These are phyloP conservation scores for Debaryomyces udenii DNA, from an alignment of 1,139 yeast species.

Conservation along the genomic window DNA sequence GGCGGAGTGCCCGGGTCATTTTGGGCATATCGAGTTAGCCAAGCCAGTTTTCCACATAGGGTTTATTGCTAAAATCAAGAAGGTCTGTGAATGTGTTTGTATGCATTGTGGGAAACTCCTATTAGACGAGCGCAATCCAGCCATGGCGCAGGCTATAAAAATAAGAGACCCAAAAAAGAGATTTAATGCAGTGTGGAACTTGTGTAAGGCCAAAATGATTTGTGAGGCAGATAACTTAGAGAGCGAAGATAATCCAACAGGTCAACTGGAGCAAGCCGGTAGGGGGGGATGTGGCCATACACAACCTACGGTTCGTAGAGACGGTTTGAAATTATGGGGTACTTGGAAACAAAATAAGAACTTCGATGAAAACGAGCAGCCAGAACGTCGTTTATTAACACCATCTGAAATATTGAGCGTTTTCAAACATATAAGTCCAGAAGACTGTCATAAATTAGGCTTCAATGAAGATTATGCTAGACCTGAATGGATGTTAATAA, in stretches of 20 bases:
- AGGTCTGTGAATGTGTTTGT: slow-evolving; percentile 94
- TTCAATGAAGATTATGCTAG: slow-evolving; percentile 95
- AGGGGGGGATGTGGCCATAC: slow-evolving; percentile 99
- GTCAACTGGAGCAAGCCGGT: slow-evolving; percentile 47
- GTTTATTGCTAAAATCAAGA: slow-evolving; percentile 88
- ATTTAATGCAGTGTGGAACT: slow-evolving; percentile 93
- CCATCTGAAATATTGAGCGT: slow-evolving; percentile 91
- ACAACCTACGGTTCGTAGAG: slow-evolving; percentile 95
- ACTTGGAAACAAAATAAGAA: slow-evolving; percentile 91
- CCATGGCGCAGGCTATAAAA: slow-evolving; percentile 85
- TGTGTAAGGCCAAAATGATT: slow-evolving; percentile 89
- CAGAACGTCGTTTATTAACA: slow-evolving; percentile 86
- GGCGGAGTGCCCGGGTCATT: slow-evolving; percentile 99
- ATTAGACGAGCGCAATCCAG: slow-evolving; percentile 82
- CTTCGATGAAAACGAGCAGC: slow-evolving; percentile 81
- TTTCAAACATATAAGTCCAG: slow-evolving; percentile 85
- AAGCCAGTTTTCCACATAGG: slow-evolving; percentile 99
- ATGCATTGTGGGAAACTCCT: slow-evolving; percentile 97
- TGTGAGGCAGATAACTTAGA: slow-evolving; percentile 83
- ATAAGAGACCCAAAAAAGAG: slow-evolving; percentile 94
- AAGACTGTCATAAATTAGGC: slow-evolving; percentile 82
- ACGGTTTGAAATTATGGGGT: slow-evolving; percentile 94
- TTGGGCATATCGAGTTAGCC: slow-evolving; percentile 97
- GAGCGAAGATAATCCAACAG: slow-evolving; percentile 55
- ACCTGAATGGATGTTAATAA: slow-evolving; percentile 97